Base-by-base conservation (phyloP, 2,329 filamentous ascomycete genomes). In the Taxawa tesnikishii region DNA sequence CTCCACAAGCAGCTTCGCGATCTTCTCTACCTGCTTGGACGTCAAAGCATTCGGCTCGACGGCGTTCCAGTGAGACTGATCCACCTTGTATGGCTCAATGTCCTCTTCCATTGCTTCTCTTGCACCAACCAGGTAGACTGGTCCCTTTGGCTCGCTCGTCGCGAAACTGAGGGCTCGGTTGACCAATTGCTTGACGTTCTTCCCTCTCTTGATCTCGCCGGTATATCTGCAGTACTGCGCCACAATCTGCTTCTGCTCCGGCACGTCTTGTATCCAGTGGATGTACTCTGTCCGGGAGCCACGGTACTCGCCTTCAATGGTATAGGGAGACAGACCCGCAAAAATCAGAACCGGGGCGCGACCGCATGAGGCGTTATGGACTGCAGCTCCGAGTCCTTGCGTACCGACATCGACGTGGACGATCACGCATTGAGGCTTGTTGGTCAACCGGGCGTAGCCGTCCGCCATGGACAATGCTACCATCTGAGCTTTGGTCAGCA, bases 121-220 rank as follows among this genome's bases (percentile, higher is more conserved):
- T 1, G 82, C 79, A 1, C 79, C 83, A 34, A 70, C 73, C 4
- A 93, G 61, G 44, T 93, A 92, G 1, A 85, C 82, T 0, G 84
- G 84, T 0, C 84, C 84, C 40, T 77, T 69, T 0, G 84, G 84
- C 32, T 79, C 78, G 16, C 75, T 83, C 29, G 62, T 79, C 0
- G 84, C 83, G 48, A 90, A 92, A 44, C 83, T 82, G 34, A 93
- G 55, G 0, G 84, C 84, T 2, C 84, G 76, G 49, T 84, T 84
- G 38, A 93, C 81, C 59, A 92, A 77, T 60, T 93, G 83, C 64
- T 92, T 92, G 38, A 92, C 73, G 47, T 92, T 93, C 49, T 72
- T 72, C 11, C 83, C 83, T 3, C 79, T 79, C 60, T 85, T 87
- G 54, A 93, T 76, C 60, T 93, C 85, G 3, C 68, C 83, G 0